Conservation (phyloP, 225 moss, liverwort and hornwort genomes). For the Marchantia paleacea region DNA sequence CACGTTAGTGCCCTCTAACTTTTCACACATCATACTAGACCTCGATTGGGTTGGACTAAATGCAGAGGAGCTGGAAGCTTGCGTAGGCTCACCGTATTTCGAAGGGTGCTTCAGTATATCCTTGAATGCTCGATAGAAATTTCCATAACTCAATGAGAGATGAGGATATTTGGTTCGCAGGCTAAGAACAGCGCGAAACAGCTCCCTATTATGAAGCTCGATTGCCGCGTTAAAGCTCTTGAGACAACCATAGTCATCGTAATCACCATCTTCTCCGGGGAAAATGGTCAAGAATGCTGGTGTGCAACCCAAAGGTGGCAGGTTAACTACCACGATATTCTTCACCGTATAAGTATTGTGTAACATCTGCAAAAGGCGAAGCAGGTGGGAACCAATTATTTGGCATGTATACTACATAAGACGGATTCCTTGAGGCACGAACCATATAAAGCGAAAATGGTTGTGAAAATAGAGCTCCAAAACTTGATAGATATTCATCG, state of each 20-base stretch:
- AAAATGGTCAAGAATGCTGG: constrained; percentile 41
- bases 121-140: constrained; percentile 23
- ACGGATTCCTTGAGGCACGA: no score
- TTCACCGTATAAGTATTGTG: background rate
- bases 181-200: constrained; percentile 21
- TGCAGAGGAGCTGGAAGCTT: no score
- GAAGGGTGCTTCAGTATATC: constrained; percentile 27
- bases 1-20: no score
- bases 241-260: constrained; percentile 39
- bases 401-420: background rate
- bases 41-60: no score
- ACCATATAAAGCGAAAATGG: background rate
- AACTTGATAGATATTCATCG: no score
- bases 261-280: constrained; percentile 22
- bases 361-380: background rate
- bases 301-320: constrained; percentile 40
- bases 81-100: constrained; percentile 24
- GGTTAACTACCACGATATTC: constrained; percentile 36
- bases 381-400: background rate
- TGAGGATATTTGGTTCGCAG: constrained; percentile 38
- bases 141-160: constrained; percentile 30
- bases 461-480: background rate
- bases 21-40: no score
- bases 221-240: constrained; percentile 38
- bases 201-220: constrained; percentile 37